A percentile compares a stretch with the other conserved stretches of the same genome.
Evolutionary conservation across 257 asterid genomes (phyloP).

Genomic region (Nicotiana noctiflora): DNA sequence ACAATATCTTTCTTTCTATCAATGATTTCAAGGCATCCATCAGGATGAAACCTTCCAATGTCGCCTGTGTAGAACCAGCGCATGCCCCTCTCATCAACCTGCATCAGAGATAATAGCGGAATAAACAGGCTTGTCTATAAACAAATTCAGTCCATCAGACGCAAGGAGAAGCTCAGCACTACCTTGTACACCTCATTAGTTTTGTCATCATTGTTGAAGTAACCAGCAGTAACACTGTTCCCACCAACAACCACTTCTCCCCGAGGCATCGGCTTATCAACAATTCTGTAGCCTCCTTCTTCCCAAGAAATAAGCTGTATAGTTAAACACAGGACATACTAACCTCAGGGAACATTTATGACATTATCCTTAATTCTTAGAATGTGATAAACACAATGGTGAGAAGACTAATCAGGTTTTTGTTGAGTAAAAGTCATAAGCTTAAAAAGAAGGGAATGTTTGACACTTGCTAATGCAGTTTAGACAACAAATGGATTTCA

Average conservation of each 20-base stretch:
- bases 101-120: conserved; percentile 10
- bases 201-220: conserved; percentile 66
- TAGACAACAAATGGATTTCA: neutral
- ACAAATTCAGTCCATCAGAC: neutral
- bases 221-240: conserved; percentile 80
- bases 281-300: conserved; percentile 69
- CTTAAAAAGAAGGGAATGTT: too few species aligned
- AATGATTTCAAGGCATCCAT: conserved; percentile 88
- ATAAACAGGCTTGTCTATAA: conserved; percentile 7
- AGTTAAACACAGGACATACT: conserved; percentile 9
- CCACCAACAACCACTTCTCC: conserved; percentile 89
- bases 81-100: conserved; percentile 83
- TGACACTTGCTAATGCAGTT: neutral
- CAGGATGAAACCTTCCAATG: conserved; percentile 82
- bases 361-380: neutral
- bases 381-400: neutral
- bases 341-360: neutral
- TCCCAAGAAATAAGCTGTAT: conserved; percentile 91
- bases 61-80: conserved; percentile 92
- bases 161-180: conserved; percentile 9
- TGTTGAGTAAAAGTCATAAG: neutral
- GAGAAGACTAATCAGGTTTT: neutral
- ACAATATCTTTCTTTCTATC: conserved; percentile 92
- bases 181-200: conserved; percentile 77
- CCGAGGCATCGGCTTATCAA: conserved; percentile 86